A percentile compares a stretch with the other conserved stretches of the same genome.
Evolutionary conservation across 2,329 filamentous ascomycete genomes (phyloP).

Genomic region (Ophiostoma sp.): DNA sequence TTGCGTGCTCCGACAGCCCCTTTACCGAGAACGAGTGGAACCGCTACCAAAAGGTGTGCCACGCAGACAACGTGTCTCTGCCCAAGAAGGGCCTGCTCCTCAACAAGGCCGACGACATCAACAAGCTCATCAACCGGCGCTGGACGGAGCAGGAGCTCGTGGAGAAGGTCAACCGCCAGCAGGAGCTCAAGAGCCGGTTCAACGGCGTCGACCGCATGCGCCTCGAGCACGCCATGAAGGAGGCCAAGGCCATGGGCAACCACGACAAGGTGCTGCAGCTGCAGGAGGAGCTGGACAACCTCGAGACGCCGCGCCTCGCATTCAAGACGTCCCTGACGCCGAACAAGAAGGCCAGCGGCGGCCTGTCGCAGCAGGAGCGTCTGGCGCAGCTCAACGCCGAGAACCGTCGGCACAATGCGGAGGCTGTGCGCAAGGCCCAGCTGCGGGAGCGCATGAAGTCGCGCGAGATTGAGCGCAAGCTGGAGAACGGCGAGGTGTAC

Average conservation of each 20-base stretch:
- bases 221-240: constrained; percentile 59
- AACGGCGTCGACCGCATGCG: constrained; percentile 63
- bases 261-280: constrained; percentile 50
- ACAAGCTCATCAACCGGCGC: constrained; percentile 67
- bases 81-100: constrained; percentile 67
- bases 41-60: constrained; percentile 70
- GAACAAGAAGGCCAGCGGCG: constrained; percentile 43
- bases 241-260: constrained; percentile 61
- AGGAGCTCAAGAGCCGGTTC: constrained; percentile 60
- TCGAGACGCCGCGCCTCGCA: constrained; percentile 66
- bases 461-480: constrained; percentile 55
- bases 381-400: constrained; percentile 77
- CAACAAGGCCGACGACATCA: constrained; percentile 75
- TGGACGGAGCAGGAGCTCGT: constrained; percentile 82
- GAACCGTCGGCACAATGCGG: constrained; percentile 79
- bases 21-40: constrained; percentile 66
- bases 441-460: constrained; percentile 67
- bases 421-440: constrained; percentile 86
- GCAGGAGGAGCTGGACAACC: constrained; percentile 56
- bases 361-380: constrained; percentile 66
- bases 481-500: constrained; percentile 59
- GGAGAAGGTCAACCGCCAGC: constrained; percentile 68
- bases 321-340: constrained; percentile 60
- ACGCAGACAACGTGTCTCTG: constrained; percentile 64
- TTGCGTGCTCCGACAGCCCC: constrained; percentile 76